Evolutionary conservation across 495 filamentous ascomycete genomes (phyloP), one percentile per base, ranked within the genome.

Genomic region (Daldinia grandis): DNA sequence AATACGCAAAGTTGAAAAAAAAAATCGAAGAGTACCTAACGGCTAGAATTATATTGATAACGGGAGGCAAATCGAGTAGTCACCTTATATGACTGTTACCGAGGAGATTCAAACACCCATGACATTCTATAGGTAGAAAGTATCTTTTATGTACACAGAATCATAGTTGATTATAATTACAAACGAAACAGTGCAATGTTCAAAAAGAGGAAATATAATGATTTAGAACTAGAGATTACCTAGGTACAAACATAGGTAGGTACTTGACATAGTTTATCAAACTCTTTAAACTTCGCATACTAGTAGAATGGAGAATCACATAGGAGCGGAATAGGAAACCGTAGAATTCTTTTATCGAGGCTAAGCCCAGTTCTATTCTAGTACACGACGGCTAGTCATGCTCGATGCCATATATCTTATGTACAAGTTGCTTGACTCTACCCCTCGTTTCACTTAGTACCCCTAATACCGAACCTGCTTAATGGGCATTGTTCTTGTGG

Each of bases 401-500:
- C 62, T 65, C 50, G 65, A 72, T 19, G 58, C 66, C 64, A 62
- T 68, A 65, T 64, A 74, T 68, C 51, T 79, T 84, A 84, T 83
- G 74, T 85, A 85, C 82, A 85, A 58, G 72, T 69, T 61, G 35
- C 49, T 58, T 70, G 54, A 72, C 74, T 69, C 69, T 71, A 73
- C 42, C 28, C 58, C 58, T 61, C 69, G 57, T 69, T 64, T 62
- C 66, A 53, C 31, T 58, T 1, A 30, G 28, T 67, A 30, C 10
- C 33, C 31, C 38, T n/a, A 5, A 40, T 62, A 60, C 35, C 37
- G 19, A 61, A 50, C 57, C 24, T 68, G 71, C 78, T 86, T 94
- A 98, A 86, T 98, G 95, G 73, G 93, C 91, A 80, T 98, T 93
- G 90, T 98, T 97, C 91, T 98, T 98, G 91, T 97, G 94, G 87